Conservation (phyloP, 2,329 filamentous ascomycete species). For the Colletotrichum sp. region DNA sequence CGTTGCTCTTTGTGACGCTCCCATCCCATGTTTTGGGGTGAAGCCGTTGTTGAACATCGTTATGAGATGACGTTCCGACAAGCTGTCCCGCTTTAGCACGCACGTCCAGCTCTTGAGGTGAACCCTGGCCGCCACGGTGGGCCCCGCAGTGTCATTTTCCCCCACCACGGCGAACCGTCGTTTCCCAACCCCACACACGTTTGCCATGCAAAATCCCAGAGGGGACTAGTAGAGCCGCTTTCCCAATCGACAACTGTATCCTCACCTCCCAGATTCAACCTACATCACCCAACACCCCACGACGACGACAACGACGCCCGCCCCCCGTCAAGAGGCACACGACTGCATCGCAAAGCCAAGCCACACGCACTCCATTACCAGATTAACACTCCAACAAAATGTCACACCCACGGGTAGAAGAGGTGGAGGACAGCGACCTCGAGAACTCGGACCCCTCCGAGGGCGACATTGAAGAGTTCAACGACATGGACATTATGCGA, state of each 20-base stretch:
- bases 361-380: background rate
- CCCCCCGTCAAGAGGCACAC: background rate
- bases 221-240: slow-evolving; percentile 12
- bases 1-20: background rate
- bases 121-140: background rate
- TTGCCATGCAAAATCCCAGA: slow-evolving; percentile 17
- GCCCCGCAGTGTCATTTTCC: background rate
- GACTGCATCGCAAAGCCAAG: background rate
- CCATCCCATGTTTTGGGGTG: background rate
- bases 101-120: background rate
- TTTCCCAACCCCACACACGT: slow-evolving; percentile 11
- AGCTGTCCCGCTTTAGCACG: background rate
- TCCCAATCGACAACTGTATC: slow-evolving; percentile 15
- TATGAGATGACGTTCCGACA: background rate
- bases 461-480: slow-evolving; percentile 75
- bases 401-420: slow-evolving; percentile 90
- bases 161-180: slow-evolving; percentile 14
- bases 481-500: slow-evolving; percentile 62
- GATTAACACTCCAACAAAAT: slow-evolving; percentile 47
- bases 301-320: background rate
- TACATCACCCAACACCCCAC: background rate
- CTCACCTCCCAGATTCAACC: slow-evolving; percentile 9
- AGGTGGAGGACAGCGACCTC: slow-evolving; percentile 82
- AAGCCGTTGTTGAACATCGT: background rate
- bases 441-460: slow-evolving; percentile 83